Percentiles rank a stretch among this genome's conserved stretches.
These are phyloP conservation scores for Cymbopogon flexuosus DNA, from an alignment of 202 grass and related monocot genomes.

Conservation along the genomic window DNA sequence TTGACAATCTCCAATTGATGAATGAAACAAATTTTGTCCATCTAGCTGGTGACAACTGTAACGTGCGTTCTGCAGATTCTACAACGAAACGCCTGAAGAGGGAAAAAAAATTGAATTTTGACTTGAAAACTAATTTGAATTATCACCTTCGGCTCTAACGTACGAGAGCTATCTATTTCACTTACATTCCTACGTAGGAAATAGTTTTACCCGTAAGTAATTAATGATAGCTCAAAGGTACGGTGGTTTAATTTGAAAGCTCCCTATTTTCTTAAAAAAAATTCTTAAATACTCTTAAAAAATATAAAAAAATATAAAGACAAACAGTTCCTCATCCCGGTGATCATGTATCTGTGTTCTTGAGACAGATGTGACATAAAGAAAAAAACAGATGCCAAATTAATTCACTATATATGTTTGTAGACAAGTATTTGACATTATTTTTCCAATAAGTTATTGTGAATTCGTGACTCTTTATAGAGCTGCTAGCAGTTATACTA, in stretches of 20 bases:
- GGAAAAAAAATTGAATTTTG: not conserved
- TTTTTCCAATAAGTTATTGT: not conserved
- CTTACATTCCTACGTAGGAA: not conserved
- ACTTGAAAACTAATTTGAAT: no score
- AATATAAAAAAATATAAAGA: not conserved
- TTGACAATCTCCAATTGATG: not conserved
- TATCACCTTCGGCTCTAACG: no score
- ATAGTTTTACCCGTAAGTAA: not conserved
- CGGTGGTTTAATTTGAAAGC: not conserved
- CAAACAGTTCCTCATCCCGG: not conserved
- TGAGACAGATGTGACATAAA: not conserved
- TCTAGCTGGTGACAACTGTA: slow-evolving; percentile 6
- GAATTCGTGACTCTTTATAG: not conserved
- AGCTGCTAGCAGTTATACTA: not conserved
- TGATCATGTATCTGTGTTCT: not conserved
- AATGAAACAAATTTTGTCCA: not conserved
- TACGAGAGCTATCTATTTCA: not conserved
- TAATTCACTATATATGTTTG: not conserved
- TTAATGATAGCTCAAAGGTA: not conserved
- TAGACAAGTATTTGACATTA: not conserved
- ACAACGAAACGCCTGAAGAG: not conserved
- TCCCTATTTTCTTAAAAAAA: not conserved
- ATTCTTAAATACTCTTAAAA: no score
- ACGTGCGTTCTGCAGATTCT: not conserved
- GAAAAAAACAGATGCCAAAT: not conserved